Base-by-base conservation (phyloP, 371 early-diverging fungal species). In the Zychaea mexicana region DNA sequence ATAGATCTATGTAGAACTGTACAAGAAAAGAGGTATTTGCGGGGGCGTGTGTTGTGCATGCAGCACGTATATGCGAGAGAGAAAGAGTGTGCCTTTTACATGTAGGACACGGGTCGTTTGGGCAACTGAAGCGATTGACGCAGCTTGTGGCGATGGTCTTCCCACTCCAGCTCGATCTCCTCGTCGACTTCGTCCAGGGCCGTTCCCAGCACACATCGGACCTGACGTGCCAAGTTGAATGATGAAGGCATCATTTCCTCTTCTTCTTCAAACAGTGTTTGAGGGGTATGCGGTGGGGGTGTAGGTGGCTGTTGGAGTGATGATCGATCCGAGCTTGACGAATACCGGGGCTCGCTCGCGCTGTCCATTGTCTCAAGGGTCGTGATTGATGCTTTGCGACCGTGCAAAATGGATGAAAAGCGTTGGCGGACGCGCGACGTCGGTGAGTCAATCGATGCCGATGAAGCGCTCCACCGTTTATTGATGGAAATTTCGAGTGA, bases 151-250 rank as follows among this genome's bases (percentile, higher is more conserved):
- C 66, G 70, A 62, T 70, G 66, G 5, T 4, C 60, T 36, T 70
- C 70, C 70, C 70, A 70, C 49, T 70, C 70, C 24, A 57, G 27
- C 36, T 70, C 70, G 27, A 70, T 70, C 53, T 70, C 70, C 45
- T 59, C 56, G 36, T 70, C 70, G 19, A 63, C 66, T 31, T 70
- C 66, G 7, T 61, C 63, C 60, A 70, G 22, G 21, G 66, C 33
- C 2, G 66, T 59, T 3, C 70, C 70, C 13, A 70, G 60, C 12
- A 70, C 61, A 21, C 30, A 6, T 31, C 64, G 59, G 32, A 70
- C 70, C 26, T 70, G 62, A 10, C 22, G 36, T 39, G 62, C 62
- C 24, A 58, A 39, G 45, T 58, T 58, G 39, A 58, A 39, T 4
- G 59, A n/a, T n/a, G n/a, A n/a, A n/a, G 45, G 2, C 15, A 15